Base-by-base conservation (phyloP, 1,284 basidiomycete species). In the Uromyces viciae-fabae region DNA sequence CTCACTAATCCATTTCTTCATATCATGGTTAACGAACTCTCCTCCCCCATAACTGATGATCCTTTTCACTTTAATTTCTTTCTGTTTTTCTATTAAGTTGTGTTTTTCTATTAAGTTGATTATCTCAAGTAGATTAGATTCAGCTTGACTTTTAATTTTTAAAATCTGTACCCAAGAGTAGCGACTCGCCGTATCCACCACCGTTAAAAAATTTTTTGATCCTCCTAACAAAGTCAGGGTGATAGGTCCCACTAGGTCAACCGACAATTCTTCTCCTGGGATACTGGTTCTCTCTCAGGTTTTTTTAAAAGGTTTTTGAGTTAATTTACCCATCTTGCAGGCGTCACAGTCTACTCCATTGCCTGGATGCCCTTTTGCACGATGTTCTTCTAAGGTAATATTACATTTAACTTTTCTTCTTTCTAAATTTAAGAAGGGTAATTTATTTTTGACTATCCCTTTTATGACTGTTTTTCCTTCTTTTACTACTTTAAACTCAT, bases 61-160 rank as follows among this genome's bases (percentile, higher is more conserved):
- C 31, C 69, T 72, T 72, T 72, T 72, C 22, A 72, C 69, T 28
- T 28, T 33, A n/a, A n/a, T n/a, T n/a, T n/a, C n/a, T n/a, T n/a
- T n/a, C n/a, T n/a, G n/a, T 49, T 46, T 31, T 31, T 72, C 46
- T 14, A 40, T 22, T 72, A n/a, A n/a, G n/a, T n/a, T n/a, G n/a
- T 52, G 15, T 14, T 42, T 72, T 72, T 72, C 46, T 49, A 52
- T 28, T 33, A 25, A 19, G 5, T 31, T 72, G 17, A 72, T 33
- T 11, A 72, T 33, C 46, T 52, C 31, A 3, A 46, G 22, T 8
- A 72, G n/a, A 3, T 46, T 42, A 17, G 46, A 14, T 28, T 40
- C 22, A 22, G 69, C 40, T 19, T 52, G n/a, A 5, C 42, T 49
- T 72, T 72, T 72, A 14, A 11, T 19, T 42, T 72, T 52, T 2